These are phyloP conservation scores for Phaseolus coccineus DNA, from an alignment of 331 rosid genomes.

Conservation along the genomic window DNA sequence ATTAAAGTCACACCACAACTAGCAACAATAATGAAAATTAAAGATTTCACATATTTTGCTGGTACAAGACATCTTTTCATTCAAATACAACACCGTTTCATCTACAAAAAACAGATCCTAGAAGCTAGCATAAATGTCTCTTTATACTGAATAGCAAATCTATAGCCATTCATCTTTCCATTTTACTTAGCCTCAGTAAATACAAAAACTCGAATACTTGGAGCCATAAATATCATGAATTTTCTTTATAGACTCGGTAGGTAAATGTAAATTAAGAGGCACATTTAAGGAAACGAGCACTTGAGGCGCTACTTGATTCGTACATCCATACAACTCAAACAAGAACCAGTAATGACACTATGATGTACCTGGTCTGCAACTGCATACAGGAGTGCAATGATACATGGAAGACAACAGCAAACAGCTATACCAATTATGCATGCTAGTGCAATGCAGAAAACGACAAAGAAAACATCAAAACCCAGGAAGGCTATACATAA, in stretches of 20 bases:
- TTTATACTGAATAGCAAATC: constrained; percentile 12
- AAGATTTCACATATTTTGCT: constrained; percentile 15
- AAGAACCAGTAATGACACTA: constrained; percentile 27
- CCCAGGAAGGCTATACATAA: constrained; percentile 91
- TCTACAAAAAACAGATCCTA: constrained; percentile 6
- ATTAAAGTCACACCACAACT: constrained; percentile 21
- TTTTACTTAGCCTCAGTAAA: constrained; percentile 28
- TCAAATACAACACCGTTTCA: neutral
- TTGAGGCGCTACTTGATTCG: constrained; percentile 31
- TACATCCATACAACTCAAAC: constrained; percentile 25
- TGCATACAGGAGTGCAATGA: constrained; percentile 95
- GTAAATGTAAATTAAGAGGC: constrained; percentile 9
- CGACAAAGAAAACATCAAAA: constrained; percentile 97
- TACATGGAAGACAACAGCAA: constrained; percentile 99
- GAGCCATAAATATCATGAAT: constrained; percentile 30
- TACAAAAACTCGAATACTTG: neutral
- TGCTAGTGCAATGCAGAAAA: constrained; percentile 97
- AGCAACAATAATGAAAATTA: constrained; percentile 18
- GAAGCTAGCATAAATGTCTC: constrained; percentile 23
- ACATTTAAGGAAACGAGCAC: constrained; percentile 25
- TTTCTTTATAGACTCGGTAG: constrained; percentile 5
- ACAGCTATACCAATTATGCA: constrained; percentile 94
- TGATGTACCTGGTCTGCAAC: constrained; percentile 92
- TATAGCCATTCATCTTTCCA: constrained; percentile 23
- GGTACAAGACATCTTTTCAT: constrained; percentile 2